Percentiles rank a stretch among this genome's conserved stretches.
Evolutionary conservation across 345 rosid genomes (phyloP).

Genomic region (Gossypium raimondii): DNA sequence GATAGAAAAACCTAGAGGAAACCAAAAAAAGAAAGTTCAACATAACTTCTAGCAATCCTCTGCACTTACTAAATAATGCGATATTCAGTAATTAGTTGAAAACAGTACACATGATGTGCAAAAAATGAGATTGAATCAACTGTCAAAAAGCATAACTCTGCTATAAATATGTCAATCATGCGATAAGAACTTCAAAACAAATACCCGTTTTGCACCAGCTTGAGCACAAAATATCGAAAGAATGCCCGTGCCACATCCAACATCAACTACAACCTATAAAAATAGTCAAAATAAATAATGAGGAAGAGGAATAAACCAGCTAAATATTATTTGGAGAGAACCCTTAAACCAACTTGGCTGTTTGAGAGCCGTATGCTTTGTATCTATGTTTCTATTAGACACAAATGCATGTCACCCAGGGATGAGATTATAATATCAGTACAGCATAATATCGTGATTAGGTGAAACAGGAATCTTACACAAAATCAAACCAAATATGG

Average conservation of each 20-base stretch:
- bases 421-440: neutral
- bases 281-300: constrained; percentile 19
- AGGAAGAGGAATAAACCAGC: constrained; percentile 17
- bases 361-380: neutral
- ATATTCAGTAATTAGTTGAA: constrained; percentile 3
- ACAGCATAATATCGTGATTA: neutral
- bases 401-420: neutral
- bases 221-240: constrained; percentile 97
- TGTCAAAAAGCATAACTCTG: neutral
- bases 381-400: neutral
- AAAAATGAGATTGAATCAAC: neutral
- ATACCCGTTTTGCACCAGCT: constrained; percentile 95
- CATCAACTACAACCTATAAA: constrained; percentile 88
- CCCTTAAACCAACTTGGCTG: neutral
- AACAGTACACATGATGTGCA: neutral
- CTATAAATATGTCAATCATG: neutral
- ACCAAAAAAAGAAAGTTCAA: neutral
- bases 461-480: neutral
- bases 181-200: neutral
- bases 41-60: neutral
- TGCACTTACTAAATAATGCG: neutral
- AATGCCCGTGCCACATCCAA: constrained; percentile 99
- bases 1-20: neutral
- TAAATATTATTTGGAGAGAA: neutral
- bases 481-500: neutral